Evolutionary conservation across 2,329 filamentous ascomycete genomes (phyloP), one percentile per base, ranked within the genome.

Genomic region (Cyanodermella asteris): DNA sequence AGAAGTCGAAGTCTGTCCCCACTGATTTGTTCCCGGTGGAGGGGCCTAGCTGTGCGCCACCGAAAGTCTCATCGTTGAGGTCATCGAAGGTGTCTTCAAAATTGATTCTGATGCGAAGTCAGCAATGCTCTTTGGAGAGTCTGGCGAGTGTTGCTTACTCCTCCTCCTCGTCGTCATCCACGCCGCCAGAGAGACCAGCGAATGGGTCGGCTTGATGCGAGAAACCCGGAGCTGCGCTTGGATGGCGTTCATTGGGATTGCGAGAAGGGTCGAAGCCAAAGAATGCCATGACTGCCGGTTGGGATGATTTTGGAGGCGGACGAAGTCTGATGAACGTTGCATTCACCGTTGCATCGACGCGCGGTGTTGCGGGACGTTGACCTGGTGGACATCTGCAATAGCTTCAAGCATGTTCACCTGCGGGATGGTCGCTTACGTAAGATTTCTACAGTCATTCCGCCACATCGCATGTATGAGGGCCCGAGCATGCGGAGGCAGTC

Each of bases 71-170:
- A 40, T 94, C 80, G 49, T 97, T 97, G 60, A 93, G 80, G 25
- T 65, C 80, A 56, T 97, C 87, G 45, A 94, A 94, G 18, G 84
- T 94, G 44, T 97, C 81, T 40, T 97, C 87, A 38, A 94, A 97
- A 40, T 94, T 76, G 40, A 76, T 64, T 28, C 69, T 74, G 38
- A 4, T 27, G n/a, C 61, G 45, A 9, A 32, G 62, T 15, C 13
- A 14, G 10, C n/a, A 7, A 21, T 22, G n/a, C 5, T 9, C 13
- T 8, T 20, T 18, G n/a, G n/a, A n/a, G n/a, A 23, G 12, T 9
- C 15, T 22, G 6, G 9, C 22, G 20, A 27, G 23, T 22, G 22
- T 20, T 24, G 46, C 59, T 45, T 55, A 67, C 57, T 53, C 59
- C 43, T 71, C 63, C 37, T 72, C 66, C 30, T 72, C 63, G 31